Percentiles rank a stretch among this genome's conserved stretches.
Evolutionary conservation across 2,329 filamentous ascomycete genomes (phyloP).

Genomic region (Penicillium griseofulvum): DNA sequence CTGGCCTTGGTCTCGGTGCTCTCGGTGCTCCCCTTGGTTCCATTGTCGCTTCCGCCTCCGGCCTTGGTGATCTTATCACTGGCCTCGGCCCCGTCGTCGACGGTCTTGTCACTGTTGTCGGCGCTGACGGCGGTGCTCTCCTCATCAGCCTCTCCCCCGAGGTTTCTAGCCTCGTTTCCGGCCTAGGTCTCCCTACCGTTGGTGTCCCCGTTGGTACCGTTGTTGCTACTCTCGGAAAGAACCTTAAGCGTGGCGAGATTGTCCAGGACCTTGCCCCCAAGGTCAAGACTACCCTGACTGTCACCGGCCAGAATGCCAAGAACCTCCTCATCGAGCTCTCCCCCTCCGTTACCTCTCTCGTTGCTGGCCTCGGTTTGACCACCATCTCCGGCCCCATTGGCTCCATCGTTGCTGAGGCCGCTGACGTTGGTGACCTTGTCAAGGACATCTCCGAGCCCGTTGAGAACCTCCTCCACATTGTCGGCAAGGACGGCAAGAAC

Average conservation of each 20-base stretch:
- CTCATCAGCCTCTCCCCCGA: constrained; percentile 31
- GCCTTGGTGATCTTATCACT: constrained; percentile 27
- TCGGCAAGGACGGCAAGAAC: constrained; percentile 23
- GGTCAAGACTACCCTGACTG: constrained; percentile 7
- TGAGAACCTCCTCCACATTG: constrained; percentile 27
- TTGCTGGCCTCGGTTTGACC: constrained; percentile 30
- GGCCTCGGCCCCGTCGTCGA: constrained; percentile 25
- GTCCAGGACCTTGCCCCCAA: constrained; percentile 13
- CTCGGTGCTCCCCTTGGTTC: constrained; percentile 27
- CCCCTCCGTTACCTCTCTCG: constrained; percentile 27
- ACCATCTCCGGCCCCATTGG: constrained; percentile 27
- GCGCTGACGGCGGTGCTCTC: constrained; percentile 29
- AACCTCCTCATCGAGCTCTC: constrained; percentile 14
- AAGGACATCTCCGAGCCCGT: constrained; percentile 25
- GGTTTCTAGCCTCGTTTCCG: constrained; percentile 27
- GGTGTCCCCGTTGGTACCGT: constrained; percentile 29
- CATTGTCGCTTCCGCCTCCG: constrained; percentile 27
- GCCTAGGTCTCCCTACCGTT: constrained; percentile 30
- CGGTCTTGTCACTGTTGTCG: constrained; percentile 32
- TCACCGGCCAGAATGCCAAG: constrained; percentile 12
- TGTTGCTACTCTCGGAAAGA: constrained; percentile 27
- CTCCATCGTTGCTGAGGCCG: constrained; percentile 25
- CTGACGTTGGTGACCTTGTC: constrained; percentile 28
- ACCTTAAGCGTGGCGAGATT: constrained; percentile 28
- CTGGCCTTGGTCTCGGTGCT: constrained; percentile 28